Base-by-base conservation (phyloP, 495 filamentous ascomycete genomes). In the Hypoxylon rickii region DNA sequence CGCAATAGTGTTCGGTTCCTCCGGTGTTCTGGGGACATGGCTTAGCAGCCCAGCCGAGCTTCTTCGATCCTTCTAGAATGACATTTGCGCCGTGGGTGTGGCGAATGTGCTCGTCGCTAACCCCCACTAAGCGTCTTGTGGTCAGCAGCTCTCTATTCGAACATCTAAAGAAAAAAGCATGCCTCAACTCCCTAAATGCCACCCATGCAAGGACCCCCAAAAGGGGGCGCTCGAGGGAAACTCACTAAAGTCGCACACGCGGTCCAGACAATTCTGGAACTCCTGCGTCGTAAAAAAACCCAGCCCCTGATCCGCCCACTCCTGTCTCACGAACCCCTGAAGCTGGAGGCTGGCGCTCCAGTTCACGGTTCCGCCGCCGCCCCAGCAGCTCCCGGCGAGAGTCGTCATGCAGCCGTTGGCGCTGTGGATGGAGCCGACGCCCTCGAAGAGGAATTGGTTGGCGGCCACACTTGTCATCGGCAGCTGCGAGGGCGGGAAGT, bases 331-430 rank as follows among this genome's bases (percentile, higher is more conserved):
- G 56, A 78, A 93, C 12, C 78, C 85, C 70, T 93, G 92, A 0
- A 87, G 87, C 66, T 93, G 89, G 26, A 96, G 70, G 11, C 81
- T 80, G n/a, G 89, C 92, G 31, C 86, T 87, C 92, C 91, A 96
- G 64, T 96, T 96, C 50, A 96, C 69, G 1, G 88, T 89, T 0
- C 91, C 90, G 29, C 92, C 92, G 41, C 92, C 92, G 31, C 92
- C 92, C 82, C 87, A 97, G 17, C 81, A 85, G 15, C 82, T 80
- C 2, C 88, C 92, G 0, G 89, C 82, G n/a, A 89, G 61, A 1
- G 91, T 60, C 17, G 67, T 77, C 41, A 87, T 70, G 11, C 76
- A 77, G 10, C 77, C 76, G 64, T 94, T 89, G n/a, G 89, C 89
- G 12, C 76, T 80, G 17, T 72, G 65, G 1, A 76, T 38, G 0